Percentiles rank a stretch among this genome's conserved stretches.
Evolutionary conservation across 2,329 filamentous ascomycete species (phyloP).

Genomic region (Magnaporthiopsis incrustans): DNA sequence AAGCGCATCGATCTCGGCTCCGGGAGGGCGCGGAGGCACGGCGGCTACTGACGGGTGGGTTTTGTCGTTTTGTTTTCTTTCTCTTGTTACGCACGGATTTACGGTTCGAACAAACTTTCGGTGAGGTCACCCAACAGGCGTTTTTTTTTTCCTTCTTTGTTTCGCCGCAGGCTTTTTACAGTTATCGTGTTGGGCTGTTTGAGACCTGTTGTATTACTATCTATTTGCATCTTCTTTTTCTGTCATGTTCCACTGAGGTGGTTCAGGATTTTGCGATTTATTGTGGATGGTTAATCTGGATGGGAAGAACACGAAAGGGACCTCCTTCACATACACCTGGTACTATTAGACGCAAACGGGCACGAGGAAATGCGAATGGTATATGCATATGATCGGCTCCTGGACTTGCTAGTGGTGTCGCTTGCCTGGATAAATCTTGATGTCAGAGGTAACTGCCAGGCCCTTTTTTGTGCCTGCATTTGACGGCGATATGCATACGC

Average conservation of each 20-base stretch:
- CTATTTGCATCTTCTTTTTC: not conserved
- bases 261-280: not conserved
- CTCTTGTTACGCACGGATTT: not conserved
- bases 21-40: slow-evolving; percentile 45
- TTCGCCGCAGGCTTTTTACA: not conserved
- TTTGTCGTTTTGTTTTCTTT: not conserved
- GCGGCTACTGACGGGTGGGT: slow-evolving; percentile 7
- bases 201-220: not conserved
- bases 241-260: not conserved
- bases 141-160: not conserved
- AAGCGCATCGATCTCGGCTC: slow-evolving; percentile 58
- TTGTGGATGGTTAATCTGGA: not conserved
- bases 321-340: not conserved
- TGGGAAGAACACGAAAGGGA: not conserved
- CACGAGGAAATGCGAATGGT: not conserved
- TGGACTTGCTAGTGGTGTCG: not conserved
- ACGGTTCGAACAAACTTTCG: not conserved
- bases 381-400: not conserved
- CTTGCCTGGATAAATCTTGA: not conserved
- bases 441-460: not conserved
- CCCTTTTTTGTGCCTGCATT: not conserved
- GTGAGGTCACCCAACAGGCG: not conserved
- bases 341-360: not conserved
- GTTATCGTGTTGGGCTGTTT: not conserved
- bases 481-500: no score